phyloP scores from a whole-genome alignment of 1,139 yeast species.

The Diutina rugosa region DNA sequence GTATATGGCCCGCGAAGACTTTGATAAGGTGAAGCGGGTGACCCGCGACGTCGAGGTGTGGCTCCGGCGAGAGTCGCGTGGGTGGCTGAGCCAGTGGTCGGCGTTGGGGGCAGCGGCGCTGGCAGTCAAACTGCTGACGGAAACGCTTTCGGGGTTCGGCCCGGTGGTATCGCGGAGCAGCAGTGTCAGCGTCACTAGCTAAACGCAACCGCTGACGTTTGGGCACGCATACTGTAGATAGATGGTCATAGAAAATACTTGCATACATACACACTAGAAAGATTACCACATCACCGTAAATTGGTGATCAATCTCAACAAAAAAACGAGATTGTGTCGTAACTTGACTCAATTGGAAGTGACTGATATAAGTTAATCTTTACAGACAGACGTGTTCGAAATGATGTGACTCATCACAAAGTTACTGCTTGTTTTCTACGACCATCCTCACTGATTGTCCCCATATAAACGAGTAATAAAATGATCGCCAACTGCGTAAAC shows the following conservation, averaged over 20 bases:
- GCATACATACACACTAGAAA: background rate
- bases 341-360: no score
- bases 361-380: no score
- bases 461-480: no score
- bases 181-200: background rate
- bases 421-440: no score
- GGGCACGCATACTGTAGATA: background rate
- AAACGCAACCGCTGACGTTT: background rate
- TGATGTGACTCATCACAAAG: no score
- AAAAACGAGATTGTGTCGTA: no score
- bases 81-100: background rate
- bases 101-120: background rate
- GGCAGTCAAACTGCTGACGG: background rate
- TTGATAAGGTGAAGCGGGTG: background rate
- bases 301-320: no score
- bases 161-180: background rate
- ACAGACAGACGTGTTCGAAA: no score
- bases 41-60: background rate
- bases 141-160: background rate
- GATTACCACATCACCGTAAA: no score
- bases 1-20: conserved; percentile 9
- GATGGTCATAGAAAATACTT: background rate
- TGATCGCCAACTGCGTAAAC: no score
- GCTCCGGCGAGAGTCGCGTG: background rate
- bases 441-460: no score